Evolutionary conservation across 1,139 yeast species (phyloP), one percentile per base, ranked within the genome.

Genomic region (Kurtzmaniella quercitrusa): DNA sequence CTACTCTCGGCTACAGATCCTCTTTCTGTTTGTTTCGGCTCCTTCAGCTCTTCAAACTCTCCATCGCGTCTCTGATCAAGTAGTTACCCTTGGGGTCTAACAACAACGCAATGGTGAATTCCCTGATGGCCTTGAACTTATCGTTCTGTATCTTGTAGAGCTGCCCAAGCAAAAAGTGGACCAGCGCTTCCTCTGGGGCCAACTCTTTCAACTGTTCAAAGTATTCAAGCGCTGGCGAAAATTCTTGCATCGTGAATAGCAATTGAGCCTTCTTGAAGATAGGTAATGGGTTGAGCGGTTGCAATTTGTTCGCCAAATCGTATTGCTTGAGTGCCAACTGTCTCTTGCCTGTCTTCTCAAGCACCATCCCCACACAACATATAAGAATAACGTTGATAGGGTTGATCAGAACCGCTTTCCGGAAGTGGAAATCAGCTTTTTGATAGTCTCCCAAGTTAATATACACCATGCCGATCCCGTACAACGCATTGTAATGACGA

Each of bases 141-240:
- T 87, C 82, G 31, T 85, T 82, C 51, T 85, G 79, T 34, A 85
- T 77, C 57, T 85, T 87, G 70, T 90, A 89, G 48, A 91, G 72
- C 59, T 90, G 91, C 16, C 97, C 98, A 41, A 93, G 70, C 41
- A 91, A 66, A 66, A 86, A 89, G 62, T 91, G 97, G 21, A 93
- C 96, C 45, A 90, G 82, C 0, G 97, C 95, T 60, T 94, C 98
- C 59, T 91, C 95, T 0, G 98, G 97, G 0, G 96, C 96, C 49
- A 86, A 62, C 43, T 78, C 77, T 51, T 78, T 80, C 46, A 94
- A 74, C 41, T 73, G 71, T 56, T 87, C 90, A 59, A 93, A 86
- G 58, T 82, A 86, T 40, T 73, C 75, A 45, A 90, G 66, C 0
- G 98, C 95, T 48, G 78, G 80, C 21, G 77, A 77, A 59, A 79